Base-by-base conservation (phyloP, 345 rosid species). In the Dipteronia dyeriana region DNA sequence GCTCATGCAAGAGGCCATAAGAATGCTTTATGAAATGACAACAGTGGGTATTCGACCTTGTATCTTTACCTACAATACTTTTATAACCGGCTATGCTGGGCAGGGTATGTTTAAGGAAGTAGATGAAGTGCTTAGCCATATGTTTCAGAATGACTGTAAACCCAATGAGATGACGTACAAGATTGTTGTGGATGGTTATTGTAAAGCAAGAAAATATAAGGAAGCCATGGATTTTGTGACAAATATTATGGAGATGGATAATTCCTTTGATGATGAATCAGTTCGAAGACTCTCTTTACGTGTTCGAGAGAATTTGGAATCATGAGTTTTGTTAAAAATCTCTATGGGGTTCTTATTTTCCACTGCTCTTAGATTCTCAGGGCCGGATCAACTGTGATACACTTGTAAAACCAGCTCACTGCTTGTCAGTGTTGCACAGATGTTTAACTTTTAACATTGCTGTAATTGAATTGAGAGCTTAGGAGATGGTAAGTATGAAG, bases 81-180 rank as follows among this genome's bases (percentile, higher is more conserved):
- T 95, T 61, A 80, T 93, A 17, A 64, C 94, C 0, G 97, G 95
- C 23, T 95, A 91, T 78, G 88, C 90, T 23, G 88, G 85, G 1
- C 86, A 78, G 80, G 95, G 91, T 63, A 82, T 89, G 97, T 90
- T 88, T 77, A 60, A 51, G 4, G 95, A 90, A 84, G 85, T 90
- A 49, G 87, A 88, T 51, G 95, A 91, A 13, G 97, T 89, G 72
- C 86, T 95, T 22, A 82, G 79, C 75, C 84, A 84, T 72, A 95
- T 95, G 98, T 84, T 83, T 73, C 82, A 91, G 86, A 90, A 91
- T 54, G 57, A 82, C 9, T 92, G 95, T 78, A 85, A 78, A 74
- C 97, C 98, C 53, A 88, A 92, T 79, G 95, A 92, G 60, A 81
- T 92, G n/a, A 90, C 97, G 47, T 95, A 90, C 88, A 95, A 89